Conservation (phyloP, 139 green algal species). For the Coelastrella sp. region DNA sequence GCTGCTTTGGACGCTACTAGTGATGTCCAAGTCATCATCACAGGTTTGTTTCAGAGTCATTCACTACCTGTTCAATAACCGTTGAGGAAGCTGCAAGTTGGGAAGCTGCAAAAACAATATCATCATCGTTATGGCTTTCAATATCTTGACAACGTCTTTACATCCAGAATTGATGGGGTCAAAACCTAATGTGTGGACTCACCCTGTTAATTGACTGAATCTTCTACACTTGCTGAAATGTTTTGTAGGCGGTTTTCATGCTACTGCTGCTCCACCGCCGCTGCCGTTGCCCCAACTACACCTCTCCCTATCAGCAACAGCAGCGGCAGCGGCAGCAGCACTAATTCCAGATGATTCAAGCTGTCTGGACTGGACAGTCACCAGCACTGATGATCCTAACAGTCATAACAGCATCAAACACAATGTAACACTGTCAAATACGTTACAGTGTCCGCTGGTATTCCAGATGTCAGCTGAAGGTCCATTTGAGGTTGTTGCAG, state of each 20-base stretch:
- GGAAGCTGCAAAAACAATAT: no score
- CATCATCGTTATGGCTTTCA: no score
- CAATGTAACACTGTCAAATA: neutral
- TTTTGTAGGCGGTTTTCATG: slow-evolving; percentile 11
- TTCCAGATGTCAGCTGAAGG: slow-evolving; percentile 16
- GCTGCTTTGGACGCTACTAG: neutral
- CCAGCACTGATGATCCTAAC: neutral
- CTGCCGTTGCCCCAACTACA: neutral
- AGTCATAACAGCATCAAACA: slow-evolving; percentile 15
- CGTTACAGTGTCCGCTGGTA: neutral
- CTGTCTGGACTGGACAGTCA: neutral
- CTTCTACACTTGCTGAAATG: neutral
- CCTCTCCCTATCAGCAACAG: neutral
- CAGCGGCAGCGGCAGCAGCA: neutral
- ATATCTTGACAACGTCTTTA: no score
- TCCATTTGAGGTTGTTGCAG: slow-evolving; percentile 6
- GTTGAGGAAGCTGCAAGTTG: no score
- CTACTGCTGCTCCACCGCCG: neutral
- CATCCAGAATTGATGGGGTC: no score
- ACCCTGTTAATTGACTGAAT: no score
- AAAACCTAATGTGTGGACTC: no score
- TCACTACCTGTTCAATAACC: neutral
- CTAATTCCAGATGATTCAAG: neutral
- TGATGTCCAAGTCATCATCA: neutral
- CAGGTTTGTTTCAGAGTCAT: neutral